Conservation (phyloP, 495 filamentous ascomycete species). For the Penicillium daleae region DNA sequence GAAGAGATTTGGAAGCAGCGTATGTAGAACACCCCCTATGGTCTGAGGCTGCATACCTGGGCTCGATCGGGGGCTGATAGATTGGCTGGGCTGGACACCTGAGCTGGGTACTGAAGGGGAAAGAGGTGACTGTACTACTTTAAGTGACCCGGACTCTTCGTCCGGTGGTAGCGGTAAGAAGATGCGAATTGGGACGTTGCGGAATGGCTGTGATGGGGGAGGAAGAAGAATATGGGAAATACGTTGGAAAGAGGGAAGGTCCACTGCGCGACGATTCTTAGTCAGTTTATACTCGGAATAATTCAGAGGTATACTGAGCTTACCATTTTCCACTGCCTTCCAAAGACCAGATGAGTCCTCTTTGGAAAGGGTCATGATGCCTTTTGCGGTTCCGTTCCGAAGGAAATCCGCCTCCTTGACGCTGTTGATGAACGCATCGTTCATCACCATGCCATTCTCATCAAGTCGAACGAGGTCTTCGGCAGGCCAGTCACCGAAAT, state of each 20-base stretch:
- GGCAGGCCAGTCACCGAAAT: slow-evolving; percentile 75
- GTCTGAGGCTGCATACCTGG: slow-evolving; percentile 67
- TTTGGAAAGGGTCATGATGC: slow-evolving; percentile 89
- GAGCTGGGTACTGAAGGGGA: slow-evolving; percentile 49
- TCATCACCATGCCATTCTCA: slow-evolving; percentile 59
- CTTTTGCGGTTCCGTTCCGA: slow-evolving; percentile 86
- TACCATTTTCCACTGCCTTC: slow-evolving; percentile 81
- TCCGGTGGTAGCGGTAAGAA: slow-evolving; percentile 77
- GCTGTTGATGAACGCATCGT: slow-evolving; percentile 90
- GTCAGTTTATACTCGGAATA: background rate
- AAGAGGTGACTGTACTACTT: slow-evolving; percentile 71
- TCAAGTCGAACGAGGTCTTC: slow-evolving; percentile 70
- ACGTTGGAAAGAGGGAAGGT: slow-evolving; percentile 70
- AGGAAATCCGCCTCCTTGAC: slow-evolving; percentile 97
- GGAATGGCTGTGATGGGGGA: slow-evolving; percentile 67
- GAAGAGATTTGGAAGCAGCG: slow-evolving; percentile 79
- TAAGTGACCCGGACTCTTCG: slow-evolving; percentile 52
- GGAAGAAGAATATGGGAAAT: slow-evolving; percentile 81
- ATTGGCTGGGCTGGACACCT: slow-evolving; percentile 32
- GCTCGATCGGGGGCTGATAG: slow-evolving; percentile 31
- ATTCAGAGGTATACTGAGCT: slow-evolving; percentile 14
- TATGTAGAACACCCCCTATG: slow-evolving; percentile 77
- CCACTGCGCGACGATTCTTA: slow-evolving; percentile 54
- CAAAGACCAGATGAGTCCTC: slow-evolving; percentile 86
- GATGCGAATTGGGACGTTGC: slow-evolving; percentile 81